Conservation (phyloP, 139 green algal species). For the Picochlorum sp. region DNA sequence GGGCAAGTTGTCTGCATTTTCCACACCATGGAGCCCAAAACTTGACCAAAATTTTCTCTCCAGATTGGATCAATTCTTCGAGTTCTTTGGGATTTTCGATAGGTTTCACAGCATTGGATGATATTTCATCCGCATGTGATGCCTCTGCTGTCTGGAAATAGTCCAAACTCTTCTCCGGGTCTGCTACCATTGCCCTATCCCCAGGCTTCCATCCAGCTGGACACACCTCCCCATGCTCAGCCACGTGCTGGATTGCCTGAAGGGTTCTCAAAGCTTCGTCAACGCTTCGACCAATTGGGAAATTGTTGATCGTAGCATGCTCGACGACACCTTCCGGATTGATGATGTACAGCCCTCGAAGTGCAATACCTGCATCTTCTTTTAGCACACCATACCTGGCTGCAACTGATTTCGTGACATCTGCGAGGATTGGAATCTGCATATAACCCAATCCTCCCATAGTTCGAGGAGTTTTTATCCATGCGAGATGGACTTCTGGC, state of each 20-base stretch:
- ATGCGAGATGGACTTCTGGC: conserved; percentile 72
- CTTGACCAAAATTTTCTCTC: conserved; percentile 35
- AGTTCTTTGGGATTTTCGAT: conserved; percentile 19
- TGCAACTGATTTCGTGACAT: conserved; percentile 61
- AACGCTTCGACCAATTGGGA: conserved; percentile 85
- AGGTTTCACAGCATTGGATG: neutral
- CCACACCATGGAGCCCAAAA: conserved; percentile 45
- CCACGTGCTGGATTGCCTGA: conserved; percentile 90
- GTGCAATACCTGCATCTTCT: conserved; percentile 58
- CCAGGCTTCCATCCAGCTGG: conserved; percentile 94
- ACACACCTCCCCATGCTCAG: conserved; percentile 60
- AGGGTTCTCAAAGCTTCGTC: conserved; percentile 93
- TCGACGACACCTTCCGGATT: conserved; percentile 81
- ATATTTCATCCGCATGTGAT: conserved; percentile 6
- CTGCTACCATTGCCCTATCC: conserved; percentile 76
- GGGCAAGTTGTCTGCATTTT: conserved; percentile 65
- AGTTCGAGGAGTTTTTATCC: conserved; percentile 67
- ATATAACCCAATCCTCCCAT: conserved; percentile 69
- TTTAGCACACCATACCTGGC: conserved; percentile 65
- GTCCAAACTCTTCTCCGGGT: conserved; percentile 64
- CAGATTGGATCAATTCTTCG: conserved; percentile 23
- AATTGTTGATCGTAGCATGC: conserved; percentile 97
- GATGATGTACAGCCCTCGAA: conserved; percentile 87
- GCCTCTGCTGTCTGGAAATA: conserved; percentile 50
- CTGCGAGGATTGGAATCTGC: conserved; percentile 73